Conservation (phyloP, 2,329 filamentous ascomycete genomes). For the Clonostachys sp. region DNA sequence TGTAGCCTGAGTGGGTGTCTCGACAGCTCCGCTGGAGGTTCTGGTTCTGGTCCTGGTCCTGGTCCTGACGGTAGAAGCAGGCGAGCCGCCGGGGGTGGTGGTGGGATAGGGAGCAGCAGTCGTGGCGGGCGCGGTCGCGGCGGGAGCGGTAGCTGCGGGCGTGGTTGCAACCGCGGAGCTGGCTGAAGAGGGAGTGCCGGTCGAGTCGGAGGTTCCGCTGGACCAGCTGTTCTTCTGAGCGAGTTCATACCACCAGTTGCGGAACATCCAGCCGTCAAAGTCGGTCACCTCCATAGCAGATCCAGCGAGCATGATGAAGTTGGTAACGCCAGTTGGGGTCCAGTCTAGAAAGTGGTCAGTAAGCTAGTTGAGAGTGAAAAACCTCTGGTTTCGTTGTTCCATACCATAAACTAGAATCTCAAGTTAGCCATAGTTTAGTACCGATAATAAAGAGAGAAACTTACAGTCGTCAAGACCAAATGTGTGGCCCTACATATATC, state of each 20-base stretch:
- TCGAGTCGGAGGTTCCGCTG: no score
- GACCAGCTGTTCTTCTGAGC: conserved; percentile 19
- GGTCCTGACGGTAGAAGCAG: no score
- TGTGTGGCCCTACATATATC: conserved; percentile 23
- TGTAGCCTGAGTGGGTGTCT: no score
- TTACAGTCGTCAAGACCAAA: conserved; percentile 32
- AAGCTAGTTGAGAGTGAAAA: conserved; percentile 4
- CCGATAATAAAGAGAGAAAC: conserved; percentile 1
- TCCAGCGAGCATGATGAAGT: conserved; percentile 41
- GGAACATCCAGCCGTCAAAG: conserved; percentile 43
- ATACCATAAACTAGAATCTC: conserved; percentile 1
- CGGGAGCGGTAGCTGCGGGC: no score
- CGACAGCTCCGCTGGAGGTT: no score
- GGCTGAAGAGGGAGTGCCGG: no score
- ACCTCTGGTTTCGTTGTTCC: no score
- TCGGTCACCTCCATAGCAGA: conserved; percentile 34
- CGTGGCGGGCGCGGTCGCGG: no score
- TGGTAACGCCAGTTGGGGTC: conserved; percentile 31
- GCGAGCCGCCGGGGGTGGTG: no score
- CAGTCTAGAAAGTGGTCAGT: conserved; percentile 21
- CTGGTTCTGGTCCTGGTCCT: no score
- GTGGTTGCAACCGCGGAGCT: no score
- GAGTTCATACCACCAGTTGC: conserved; percentile 37
- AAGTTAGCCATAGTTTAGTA: conserved; percentile 4
- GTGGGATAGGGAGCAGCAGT: no score